A percentile compares a stretch with the other conserved stretches of the same genome.
Evolutionary conservation across 2,329 filamentous ascomycete genomes (phyloP).

Genomic region (Alternaria postmessia): DNA sequence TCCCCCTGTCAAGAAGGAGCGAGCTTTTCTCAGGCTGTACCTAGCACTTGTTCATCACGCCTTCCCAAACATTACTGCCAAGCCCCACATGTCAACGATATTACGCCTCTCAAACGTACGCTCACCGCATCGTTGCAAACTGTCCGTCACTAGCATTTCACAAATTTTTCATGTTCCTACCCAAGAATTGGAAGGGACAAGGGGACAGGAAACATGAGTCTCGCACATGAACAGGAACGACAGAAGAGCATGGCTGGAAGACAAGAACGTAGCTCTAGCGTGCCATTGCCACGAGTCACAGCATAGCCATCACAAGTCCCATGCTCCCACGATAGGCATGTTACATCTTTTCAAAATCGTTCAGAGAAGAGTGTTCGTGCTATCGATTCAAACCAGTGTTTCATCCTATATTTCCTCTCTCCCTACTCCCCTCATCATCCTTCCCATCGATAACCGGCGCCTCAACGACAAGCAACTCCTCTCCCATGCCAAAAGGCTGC

Average conservation of each 20-base stretch:
- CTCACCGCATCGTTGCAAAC: neutral
- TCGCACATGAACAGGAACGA: neutral
- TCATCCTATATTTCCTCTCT: neutral
- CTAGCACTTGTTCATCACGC: neutral
- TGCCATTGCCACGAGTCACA: neutral
- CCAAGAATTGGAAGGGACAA: neutral
- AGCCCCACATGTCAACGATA: neutral
- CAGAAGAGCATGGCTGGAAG: neutral
- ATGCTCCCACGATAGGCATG: neutral
- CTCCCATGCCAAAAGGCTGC: conserved; percentile 14
- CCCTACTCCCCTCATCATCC: neutral
- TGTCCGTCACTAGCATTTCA: neutral
- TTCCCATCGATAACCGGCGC: conserved; percentile 27
- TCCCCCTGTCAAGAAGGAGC: neutral
- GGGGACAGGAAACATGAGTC: neutral
- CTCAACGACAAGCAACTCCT: conserved; percentile 42
- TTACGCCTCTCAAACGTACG: neutral
- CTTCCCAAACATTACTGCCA: neutral
- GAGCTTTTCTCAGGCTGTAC: neutral
- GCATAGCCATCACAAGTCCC: neutral
- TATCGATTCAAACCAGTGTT: neutral
- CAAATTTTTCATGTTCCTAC: neutral
- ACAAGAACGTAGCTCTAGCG: neutral
- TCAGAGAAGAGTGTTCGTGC: neutral
- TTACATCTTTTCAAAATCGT: neutral